These are phyloP conservation scores for Pythium rishiriense DNA, from an alignment of 352 stramenopile species.

Conservation along the genomic window DNA sequence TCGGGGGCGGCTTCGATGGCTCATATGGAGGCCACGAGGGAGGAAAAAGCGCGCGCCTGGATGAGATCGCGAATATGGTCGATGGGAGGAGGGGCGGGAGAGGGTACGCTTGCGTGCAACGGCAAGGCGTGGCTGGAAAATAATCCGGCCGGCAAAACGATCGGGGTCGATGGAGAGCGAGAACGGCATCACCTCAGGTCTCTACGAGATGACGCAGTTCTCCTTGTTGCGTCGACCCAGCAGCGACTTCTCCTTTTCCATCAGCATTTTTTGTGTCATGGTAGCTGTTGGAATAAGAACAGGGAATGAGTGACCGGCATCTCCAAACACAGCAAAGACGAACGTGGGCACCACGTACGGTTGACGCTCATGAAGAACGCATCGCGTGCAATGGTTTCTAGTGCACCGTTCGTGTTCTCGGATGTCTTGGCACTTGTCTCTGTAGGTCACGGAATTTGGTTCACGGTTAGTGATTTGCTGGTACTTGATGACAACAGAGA, in stretches of 20 bases:
- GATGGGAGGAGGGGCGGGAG: not conserved
- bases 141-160: not conserved
- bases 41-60: not conserved
- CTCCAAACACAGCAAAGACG: too few relatives aligned
- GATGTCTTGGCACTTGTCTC: constrained; percentile 90
- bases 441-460: constrained; percentile 15
- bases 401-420: constrained; percentile 82
- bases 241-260: constrained; percentile 80
- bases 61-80: not conserved
- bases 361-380: constrained; percentile 86
- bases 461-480: not conserved
- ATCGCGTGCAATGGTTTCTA: constrained; percentile 86
- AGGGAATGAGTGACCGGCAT: too few relatives aligned
- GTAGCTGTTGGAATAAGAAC: constrained; percentile 38
- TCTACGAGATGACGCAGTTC: constrained; percentile 68
- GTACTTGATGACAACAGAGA: not conserved
- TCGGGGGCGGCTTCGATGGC: constrained; percentile 10
- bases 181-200: too few relatives aligned
- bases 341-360: constrained; percentile 70
- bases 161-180: not conserved
- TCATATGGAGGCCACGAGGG: not conserved
- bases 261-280: constrained; percentile 78
- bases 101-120: constrained; percentile 22
- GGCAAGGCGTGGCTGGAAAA: constrained; percentile 21
- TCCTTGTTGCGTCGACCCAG: constrained; percentile 73